These are phyloP conservation scores for Alternaria triticimaculans DNA, from an alignment of 2,329 filamentous ascomycete species.

Conservation along the genomic window DNA sequence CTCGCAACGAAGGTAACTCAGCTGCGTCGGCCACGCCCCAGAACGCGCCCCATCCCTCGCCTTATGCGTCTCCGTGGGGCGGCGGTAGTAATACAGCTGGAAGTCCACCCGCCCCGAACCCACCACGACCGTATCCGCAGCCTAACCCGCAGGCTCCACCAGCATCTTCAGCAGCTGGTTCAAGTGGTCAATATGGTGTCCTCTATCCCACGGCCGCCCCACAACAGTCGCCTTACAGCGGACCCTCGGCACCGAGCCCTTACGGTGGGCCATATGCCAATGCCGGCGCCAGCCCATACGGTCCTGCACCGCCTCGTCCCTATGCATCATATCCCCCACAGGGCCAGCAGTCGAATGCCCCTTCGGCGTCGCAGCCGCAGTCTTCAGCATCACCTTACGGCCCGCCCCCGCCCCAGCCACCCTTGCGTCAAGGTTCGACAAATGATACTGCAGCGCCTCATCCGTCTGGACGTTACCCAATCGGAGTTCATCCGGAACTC, in stretches of 20 bases:
- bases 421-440: conserved; percentile 7
- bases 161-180: conserved; percentile 24
- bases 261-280: conserved; percentile 42
- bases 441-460: conserved; percentile 20
- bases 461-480: conserved; percentile 40
- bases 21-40: conserved; percentile 34
- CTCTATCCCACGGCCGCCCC: conserved; percentile 41
- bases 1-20: conserved; percentile 34
- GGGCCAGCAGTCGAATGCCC: conserved; percentile 24
- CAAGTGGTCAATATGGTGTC: conserved; percentile 44
- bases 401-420: conserved; percentile 16
- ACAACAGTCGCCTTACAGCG: conserved; percentile 28
- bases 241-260: conserved; percentile 26
- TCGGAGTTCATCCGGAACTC: conserved; percentile 34
- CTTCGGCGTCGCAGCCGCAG: conserved; percentile 17
- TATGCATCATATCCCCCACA: conserved; percentile 38
- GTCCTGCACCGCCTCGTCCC: conserved; percentile 26
- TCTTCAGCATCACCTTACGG: conserved; percentile 16
- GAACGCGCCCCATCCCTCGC: conserved; percentile 36
- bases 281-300: conserved; percentile 40
- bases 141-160: conserved; percentile 36
- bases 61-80: conserved; percentile 48
- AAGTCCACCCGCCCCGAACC: conserved; percentile 32
- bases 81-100: conserved; percentile 38
- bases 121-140: conserved; percentile 41